Conservation (phyloP, 23 red algal species). For the Gracilariopsis chorda region DNA sequence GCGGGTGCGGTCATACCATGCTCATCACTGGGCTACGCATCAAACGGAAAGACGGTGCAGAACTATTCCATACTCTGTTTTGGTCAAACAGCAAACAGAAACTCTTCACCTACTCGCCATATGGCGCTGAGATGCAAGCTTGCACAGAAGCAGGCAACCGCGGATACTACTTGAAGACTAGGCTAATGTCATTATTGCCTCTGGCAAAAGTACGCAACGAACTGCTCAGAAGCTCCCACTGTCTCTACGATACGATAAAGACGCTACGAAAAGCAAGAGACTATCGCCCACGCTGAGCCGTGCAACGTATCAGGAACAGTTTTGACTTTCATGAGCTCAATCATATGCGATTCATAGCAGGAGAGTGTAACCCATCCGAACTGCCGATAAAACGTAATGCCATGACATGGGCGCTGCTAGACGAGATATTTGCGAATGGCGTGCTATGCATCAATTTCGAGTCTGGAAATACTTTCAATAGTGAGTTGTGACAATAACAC, state of each 20-base stretch:
- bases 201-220: neutral
- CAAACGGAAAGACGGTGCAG: neutral
- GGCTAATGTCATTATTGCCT: neutral
- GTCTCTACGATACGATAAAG: neutral
- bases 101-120: neutral
- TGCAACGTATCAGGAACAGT: neutral
- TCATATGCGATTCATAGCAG: conserved; percentile 15
- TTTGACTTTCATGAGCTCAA: conserved; percentile 13
- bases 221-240: neutral
- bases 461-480: conserved; percentile 1
- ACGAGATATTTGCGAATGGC: neutral
- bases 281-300: neutral
- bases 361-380: neutral
- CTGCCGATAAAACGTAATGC: conserved; percentile 4
- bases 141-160: neutral
- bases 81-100: neutral
- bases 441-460: neutral
- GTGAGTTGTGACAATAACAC: conserved; percentile 1
- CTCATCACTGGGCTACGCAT: neutral
- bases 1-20: neutral
- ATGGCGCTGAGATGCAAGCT: neutral
- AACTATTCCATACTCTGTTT: neutral
- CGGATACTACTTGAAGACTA: neutral
- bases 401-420: neutral
- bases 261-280: conserved; percentile 4